Evolutionary conservation across 257 asterid genomes (phyloP).

Genomic region (Jasminum sambac): DNA sequence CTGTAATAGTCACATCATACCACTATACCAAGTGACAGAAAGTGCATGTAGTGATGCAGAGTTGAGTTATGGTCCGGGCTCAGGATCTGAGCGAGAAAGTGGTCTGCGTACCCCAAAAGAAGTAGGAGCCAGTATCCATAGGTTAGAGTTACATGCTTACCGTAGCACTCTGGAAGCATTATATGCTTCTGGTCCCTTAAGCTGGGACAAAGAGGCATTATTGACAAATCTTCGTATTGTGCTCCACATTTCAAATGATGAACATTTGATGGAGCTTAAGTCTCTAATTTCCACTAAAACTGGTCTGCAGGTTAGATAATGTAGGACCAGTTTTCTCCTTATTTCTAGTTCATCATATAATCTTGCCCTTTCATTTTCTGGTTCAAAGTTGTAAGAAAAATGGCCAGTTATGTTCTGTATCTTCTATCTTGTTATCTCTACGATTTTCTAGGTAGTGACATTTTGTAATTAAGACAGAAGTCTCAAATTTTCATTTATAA

Average conservation of each 20-base stretch:
- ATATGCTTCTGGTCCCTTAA: slow-evolving; percentile 84
- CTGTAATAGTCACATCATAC: slow-evolving; percentile 31
- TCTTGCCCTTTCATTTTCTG: slow-evolving; percentile 23
- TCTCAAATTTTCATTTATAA: slow-evolving; percentile 33
- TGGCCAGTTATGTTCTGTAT: slow-evolving; percentile 34
- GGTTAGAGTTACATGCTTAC: slow-evolving; percentile 83
- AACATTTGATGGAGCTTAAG: slow-evolving; percentile 84
- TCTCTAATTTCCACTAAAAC: slow-evolving; percentile 58
- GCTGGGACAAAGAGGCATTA: slow-evolving; percentile 87
- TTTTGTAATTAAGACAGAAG: slow-evolving; percentile 36
- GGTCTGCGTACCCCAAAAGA: slow-evolving; percentile 44
- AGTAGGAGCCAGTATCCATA: slow-evolving; percentile 55
- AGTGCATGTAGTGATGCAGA: slow-evolving; percentile 61
- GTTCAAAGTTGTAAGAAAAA: slow-evolving; percentile 42
- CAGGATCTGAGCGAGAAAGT: slow-evolving; percentile 45
- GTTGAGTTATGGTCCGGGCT: slow-evolving; percentile 45
- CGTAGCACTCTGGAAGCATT: slow-evolving; percentile 73
- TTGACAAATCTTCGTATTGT: slow-evolving; percentile 81
- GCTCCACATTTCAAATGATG: slow-evolving; percentile 89
- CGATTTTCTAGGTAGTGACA: slow-evolving; percentile 30
- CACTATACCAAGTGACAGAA: slow-evolving; percentile 42
- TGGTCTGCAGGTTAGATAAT: slow-evolving; percentile 43
- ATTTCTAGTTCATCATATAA: slow-evolving; percentile 26
- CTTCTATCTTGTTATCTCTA: slow-evolving; percentile 26
- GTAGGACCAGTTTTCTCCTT: slow-evolving; percentile 21